These are phyloP conservation scores for Omphalotus guepiniiformis DNA, from an alignment of 768 basidiomycete species.

Conservation along the genomic window DNA sequence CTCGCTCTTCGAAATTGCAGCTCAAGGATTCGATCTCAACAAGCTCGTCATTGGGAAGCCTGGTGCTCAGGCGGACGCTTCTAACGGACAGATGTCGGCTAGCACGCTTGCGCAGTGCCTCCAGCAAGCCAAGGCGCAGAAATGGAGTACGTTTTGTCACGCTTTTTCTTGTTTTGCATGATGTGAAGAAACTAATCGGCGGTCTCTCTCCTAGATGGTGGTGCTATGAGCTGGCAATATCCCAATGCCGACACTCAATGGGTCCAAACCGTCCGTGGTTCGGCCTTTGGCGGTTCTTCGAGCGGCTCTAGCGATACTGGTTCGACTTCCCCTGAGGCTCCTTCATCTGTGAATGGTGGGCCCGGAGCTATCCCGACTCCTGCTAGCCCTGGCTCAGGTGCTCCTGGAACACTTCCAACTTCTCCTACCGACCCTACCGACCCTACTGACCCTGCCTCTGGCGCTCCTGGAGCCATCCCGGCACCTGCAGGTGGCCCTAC, in stretches of 20 bases:
- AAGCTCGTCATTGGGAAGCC: constrained; percentile 81
- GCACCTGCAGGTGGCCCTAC: constrained; percentile 1
- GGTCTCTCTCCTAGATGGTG: constrained; percentile 18
- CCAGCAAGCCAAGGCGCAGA: constrained; percentile 52
- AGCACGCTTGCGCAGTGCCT: constrained; percentile 57
- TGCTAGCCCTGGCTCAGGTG: too few relatives aligned
- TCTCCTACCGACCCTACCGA: too few relatives aligned
- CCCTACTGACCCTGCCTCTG: too few relatives aligned
- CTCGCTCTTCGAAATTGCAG: constrained; percentile 55
- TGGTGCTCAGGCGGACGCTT: constrained; percentile 45
- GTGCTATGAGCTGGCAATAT: constrained; percentile 33
- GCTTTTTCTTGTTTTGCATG: neutral
- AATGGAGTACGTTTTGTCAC: constrained; percentile 54
- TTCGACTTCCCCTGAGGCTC: too few relatives aligned
- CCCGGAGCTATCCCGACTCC: too few relatives aligned
- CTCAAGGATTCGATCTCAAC: constrained; percentile 49
- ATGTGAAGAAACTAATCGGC: neutral
- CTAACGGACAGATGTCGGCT: constrained; percentile 59
- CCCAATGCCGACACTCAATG: constrained; percentile 36
- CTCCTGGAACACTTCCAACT: too few relatives aligned
- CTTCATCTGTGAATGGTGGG: too few relatives aligned
- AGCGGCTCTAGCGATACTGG: too few relatives aligned
- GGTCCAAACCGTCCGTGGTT: constrained; percentile 34
- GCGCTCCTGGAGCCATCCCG: too few relatives aligned
- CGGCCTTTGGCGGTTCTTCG: too few relatives aligned